Conservation (phyloP, 768 basidiomycete species). For the Dentipellis sp. region DNA sequence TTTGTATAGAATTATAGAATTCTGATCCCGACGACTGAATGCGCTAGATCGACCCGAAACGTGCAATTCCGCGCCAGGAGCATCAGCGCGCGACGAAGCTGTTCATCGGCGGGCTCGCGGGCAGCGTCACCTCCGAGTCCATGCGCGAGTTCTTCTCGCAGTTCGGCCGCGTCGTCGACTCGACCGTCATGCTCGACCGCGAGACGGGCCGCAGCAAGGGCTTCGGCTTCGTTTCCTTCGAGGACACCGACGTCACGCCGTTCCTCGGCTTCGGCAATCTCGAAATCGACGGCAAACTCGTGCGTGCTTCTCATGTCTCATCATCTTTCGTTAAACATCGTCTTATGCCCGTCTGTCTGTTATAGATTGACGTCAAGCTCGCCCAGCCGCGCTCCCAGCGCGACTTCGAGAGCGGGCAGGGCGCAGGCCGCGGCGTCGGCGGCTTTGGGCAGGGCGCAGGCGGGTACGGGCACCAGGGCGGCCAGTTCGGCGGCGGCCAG, state of each 20-base stretch:
- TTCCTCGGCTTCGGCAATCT: constrained; percentile 80
- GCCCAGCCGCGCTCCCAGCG: constrained; percentile 84
- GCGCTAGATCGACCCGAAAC: constrained; percentile 90
- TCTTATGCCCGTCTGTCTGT: background rate
- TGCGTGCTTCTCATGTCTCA: constrained; percentile 27
- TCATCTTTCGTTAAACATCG: background rate
- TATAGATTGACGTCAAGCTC: constrained; percentile 89
- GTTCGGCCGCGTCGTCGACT: constrained; percentile 91
- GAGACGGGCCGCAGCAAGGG: constrained; percentile 91
- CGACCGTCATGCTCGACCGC: constrained; percentile 96
- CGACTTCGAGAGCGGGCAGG: constrained; percentile 25
- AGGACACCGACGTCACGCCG: constrained; percentile 78
- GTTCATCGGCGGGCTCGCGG: constrained; percentile 90
- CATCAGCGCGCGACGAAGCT: constrained; percentile 87
- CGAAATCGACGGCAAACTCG: constrained; percentile 88
- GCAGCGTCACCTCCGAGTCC: constrained; percentile 82
- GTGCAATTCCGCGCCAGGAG: constrained; percentile 92
- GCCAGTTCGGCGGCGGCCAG: constrained; percentile 10
- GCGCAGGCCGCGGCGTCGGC: constrained; percentile 8
- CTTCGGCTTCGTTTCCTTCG: constrained; percentile 94
- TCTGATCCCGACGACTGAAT: background rate
- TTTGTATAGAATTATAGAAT: background rate
- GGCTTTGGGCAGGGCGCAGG: constrained; percentile 34
- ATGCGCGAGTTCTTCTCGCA: constrained; percentile 89
- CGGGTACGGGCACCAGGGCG: constrained; percentile 6